Percentiles rank a stretch among this genome's conserved stretches.
These are phyloP conservation scores for Styphnolobium japonicum DNA, from an alignment of 306 rosid genomes.

Conservation along the genomic window DNA sequence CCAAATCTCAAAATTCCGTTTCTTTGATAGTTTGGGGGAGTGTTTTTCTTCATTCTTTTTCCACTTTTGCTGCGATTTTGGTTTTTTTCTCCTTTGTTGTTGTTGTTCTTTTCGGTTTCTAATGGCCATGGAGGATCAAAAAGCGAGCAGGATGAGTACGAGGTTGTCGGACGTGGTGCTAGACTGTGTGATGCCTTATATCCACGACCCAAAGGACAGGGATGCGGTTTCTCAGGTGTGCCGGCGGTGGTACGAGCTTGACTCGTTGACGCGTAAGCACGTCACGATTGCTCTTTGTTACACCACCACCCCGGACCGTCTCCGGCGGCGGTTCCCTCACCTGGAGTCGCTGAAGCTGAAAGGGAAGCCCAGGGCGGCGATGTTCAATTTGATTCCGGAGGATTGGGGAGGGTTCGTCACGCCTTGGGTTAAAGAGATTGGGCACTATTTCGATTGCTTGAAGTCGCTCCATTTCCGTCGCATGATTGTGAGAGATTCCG, in stretches of 20 bases:
- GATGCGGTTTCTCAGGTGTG: conserved; percentile 85
- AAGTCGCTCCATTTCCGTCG: conserved; percentile 82
- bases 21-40: background rate
- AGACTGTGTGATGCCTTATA: conserved; percentile 75
- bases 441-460: conserved; percentile 55
- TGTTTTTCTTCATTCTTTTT: background rate
- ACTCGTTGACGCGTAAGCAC: conserved; percentile 87
- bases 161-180: conserved; percentile 61
- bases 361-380: conserved; percentile 95
- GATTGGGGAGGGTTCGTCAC: conserved; percentile 94
- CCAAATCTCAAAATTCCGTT: background rate
- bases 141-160: background rate
- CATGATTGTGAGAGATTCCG: conserved; percentile 85
- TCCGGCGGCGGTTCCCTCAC: conserved; percentile 63
- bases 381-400: conserved; percentile 94
- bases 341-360: conserved; percentile 78
- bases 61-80: background rate
- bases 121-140: conserved; percentile 37
- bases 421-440: conserved; percentile 81
- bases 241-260: conserved; percentile 83
- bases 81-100: background rate
- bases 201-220: conserved; percentile 73
- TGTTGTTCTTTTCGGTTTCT: no score
- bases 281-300: conserved; percentile 93
- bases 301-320: conserved; percentile 74